A percentile compares a stretch with the other conserved stretches of the same genome.
Conservation (phyloP, 1,139 yeast species). For the Geotrichum restrictum region DNA sequence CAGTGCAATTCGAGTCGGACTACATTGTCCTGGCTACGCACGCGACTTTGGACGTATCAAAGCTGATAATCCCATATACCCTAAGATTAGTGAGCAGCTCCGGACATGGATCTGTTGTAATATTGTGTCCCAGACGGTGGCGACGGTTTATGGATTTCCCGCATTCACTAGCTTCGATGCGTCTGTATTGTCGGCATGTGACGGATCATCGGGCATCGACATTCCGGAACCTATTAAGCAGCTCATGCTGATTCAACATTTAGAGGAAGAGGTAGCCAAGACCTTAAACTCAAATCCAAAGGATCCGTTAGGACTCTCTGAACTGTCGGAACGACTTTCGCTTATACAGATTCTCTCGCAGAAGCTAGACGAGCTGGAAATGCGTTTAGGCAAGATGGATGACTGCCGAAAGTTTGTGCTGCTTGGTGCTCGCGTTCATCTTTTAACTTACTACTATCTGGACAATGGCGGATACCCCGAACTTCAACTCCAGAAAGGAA, state of each 20-base stretch:
- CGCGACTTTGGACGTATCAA: conserved; percentile 48
- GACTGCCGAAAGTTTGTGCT: conserved; percentile 66
- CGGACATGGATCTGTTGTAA: conserved; percentile 91
- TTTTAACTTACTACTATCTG: conserved; percentile 74
- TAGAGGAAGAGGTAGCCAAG: conserved; percentile 79
- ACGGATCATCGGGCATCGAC: conserved; percentile 42
- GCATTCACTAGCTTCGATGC: conserved; percentile 84
- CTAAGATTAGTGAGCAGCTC: conserved; percentile 68
- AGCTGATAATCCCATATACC: conserved; percentile 33
- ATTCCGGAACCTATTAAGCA: conserved; percentile 62
- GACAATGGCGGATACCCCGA: conserved; percentile 48
- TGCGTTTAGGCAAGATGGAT: conserved; percentile 48
- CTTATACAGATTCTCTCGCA: conserved; percentile 63
- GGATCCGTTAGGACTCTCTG: conserved; percentile 61
- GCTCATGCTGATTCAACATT: conserved; percentile 76
- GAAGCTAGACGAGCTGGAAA: conserved; percentile 72
- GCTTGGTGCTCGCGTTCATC: conserved; percentile 69
- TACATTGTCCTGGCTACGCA: conserved; percentile 70
- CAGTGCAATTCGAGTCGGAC: conserved; percentile 85
- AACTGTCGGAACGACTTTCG: conserved; percentile 67
- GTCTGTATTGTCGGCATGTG: conserved; percentile 54
- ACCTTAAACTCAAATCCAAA: conserved; percentile 69
- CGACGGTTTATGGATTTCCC: conserved; percentile 91
- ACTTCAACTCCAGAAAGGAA: conserved; percentile 68
- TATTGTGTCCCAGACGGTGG: conserved; percentile 81